Evolutionary conservation across 768 basidiomycete genomes (phyloP).

Genomic region (Pisolithus tinctorius): DNA sequence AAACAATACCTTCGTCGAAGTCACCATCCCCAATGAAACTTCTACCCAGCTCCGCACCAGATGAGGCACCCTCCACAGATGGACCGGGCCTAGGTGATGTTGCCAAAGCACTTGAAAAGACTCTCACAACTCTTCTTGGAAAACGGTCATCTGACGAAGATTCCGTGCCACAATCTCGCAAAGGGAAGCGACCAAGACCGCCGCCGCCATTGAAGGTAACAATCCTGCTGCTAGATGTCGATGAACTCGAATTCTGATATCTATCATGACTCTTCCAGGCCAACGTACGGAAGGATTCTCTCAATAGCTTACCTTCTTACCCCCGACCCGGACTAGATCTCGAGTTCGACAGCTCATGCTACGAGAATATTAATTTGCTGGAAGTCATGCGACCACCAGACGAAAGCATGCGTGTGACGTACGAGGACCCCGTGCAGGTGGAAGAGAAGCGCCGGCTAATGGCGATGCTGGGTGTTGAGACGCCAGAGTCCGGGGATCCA

Average conservation of each 20-base stretch:
- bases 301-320: constrained; percentile 16
- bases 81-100: constrained; percentile 41
- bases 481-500: not conserved
- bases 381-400: constrained; percentile 27
- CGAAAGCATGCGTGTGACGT: constrained; percentile 52
- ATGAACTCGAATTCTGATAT: not conserved
- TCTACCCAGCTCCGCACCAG: constrained; percentile 12
- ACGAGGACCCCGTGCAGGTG: constrained; percentile 61
- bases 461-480: constrained; percentile 39
- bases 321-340: constrained; percentile 2
- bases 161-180: constrained; percentile 13
- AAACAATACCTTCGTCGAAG: constrained; percentile 52
- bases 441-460: constrained; percentile 54
- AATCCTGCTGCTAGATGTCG: constrained; percentile 1
- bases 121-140: constrained; percentile 60
- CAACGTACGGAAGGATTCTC: constrained; percentile 34
- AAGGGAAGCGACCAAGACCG: constrained; percentile 33
- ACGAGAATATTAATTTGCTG: constrained; percentile 25
- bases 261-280: constrained; percentile 18
- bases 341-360: constrained; percentile 13
- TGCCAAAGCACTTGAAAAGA: constrained; percentile 60
- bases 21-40: constrained; percentile 49
- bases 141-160: constrained; percentile 51
- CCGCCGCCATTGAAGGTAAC: constrained; percentile 31
- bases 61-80: constrained; percentile 17